Evolutionary conservation across 2,329 filamentous ascomycete species (phyloP), one percentile per base, ranked within the genome.

Genomic region (Calycina herbarum): DNA sequence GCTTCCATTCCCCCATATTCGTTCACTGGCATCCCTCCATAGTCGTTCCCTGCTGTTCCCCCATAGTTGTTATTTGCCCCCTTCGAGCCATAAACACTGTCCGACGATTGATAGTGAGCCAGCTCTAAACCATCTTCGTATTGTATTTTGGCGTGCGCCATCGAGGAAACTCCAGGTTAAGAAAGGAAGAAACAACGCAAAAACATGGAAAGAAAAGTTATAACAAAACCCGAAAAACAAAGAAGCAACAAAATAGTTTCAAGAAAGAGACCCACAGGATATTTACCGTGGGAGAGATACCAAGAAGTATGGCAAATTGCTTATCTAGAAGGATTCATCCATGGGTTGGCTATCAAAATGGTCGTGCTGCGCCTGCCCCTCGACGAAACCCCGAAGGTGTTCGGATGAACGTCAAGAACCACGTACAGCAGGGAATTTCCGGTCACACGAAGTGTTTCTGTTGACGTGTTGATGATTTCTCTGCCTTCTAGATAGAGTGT

Each of bases 111-210:
- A 40, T 54, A 62, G n/a, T 58, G 58, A 51, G 62, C 65, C 61
- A 68, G 59, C 66, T 68, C 66, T 42, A 68, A 42, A 29, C 64
- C 66, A 20, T 63, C 64, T 27, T 63, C 64, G 29, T 64, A 68
- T 24, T 59, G 64, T 54, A 13, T 24, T 15, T 38, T 48, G 40
- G 58, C 51, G 33, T 62, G 29, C 24, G 61, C 58, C 66, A 65
- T 67, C 40, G 64, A 58, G 61, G 42, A 29, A 51, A n/a, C 6
- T 33, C 17, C 15, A 31, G 7, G 11, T 24, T 51, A 33, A 54
- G 20, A 57, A 62, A 11, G 24, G 40, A 38, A 62, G 48, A 62
- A 42, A 45, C 31, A 42, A 33, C 6, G 20, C 27, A 62, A 29
- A 24, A 40, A 57, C n/a, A 54, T 11, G 20, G 20, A 51, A 62